Conservation (phyloP, 352 stramenopile genomes). For the Phytophthora constricta region DNA sequence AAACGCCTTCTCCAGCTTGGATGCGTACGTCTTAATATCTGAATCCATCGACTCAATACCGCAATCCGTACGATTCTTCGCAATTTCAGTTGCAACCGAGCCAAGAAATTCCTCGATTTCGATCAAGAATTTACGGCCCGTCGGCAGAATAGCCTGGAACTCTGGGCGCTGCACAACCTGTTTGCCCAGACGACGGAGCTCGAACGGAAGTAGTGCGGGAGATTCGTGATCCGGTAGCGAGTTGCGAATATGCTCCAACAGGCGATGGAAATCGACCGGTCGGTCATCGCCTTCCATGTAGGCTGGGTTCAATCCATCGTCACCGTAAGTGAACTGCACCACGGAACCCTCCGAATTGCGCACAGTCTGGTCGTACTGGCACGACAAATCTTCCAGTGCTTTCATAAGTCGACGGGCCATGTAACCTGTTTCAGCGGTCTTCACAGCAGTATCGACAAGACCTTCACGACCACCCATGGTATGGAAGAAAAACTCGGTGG, state of each 20-base stretch:
- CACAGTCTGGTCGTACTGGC: conserved; percentile 94
- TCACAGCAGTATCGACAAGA: conserved; percentile 99
- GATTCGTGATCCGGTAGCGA: conserved; percentile 78
- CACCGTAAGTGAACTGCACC: conserved; percentile 99
- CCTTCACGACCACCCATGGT: conserved; percentile 99
- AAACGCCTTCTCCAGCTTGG: conserved; percentile 70
- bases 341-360: conserved; percentile 91
- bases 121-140: conserved; percentile 91
- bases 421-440: conserved; percentile 99
- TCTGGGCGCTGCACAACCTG: conserved; percentile 78
- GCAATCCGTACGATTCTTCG: conserved; percentile 52
- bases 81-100: conserved; percentile 68
- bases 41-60: conserved; percentile 76
- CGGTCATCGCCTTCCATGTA: conserved; percentile 96
- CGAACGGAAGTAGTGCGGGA: conserved; percentile 71
- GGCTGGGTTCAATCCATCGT: conserved; percentile 98
- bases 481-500: conserved; percentile 99
- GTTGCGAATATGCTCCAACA: conserved; percentile 91
- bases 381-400: conserved; percentile 97
- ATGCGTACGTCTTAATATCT: conserved; percentile 67
- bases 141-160: conserved; percentile 87
- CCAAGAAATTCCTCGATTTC: conserved; percentile 89
- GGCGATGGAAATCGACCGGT: conserved; percentile 96
- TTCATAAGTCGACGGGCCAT: conserved; percentile 99
- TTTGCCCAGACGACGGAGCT: conserved; percentile 88